Base-by-base conservation (phyloP, 345 rosid genomes). In the Rhodamnia rubescens region DNA sequence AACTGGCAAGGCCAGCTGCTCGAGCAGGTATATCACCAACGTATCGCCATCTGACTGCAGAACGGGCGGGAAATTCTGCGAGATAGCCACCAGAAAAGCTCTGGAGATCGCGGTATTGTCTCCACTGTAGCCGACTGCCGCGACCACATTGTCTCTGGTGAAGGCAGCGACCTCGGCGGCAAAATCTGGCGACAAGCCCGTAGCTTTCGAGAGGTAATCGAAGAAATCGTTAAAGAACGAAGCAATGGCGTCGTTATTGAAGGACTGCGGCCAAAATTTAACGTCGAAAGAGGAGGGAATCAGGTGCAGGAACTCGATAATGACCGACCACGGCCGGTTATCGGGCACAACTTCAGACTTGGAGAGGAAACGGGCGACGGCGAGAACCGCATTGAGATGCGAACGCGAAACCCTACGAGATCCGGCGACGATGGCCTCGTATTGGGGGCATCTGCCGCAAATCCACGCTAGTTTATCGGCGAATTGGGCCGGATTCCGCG, bases 221-320 rank as follows among this genome's bases (percentile, higher is more conserved):
- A 98, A 82, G 89, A 96, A 98, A 86, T 96, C 98, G 40, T 83
- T 87, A 82, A 87, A 95, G 74, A 96, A 98, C 1, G 92, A 86
- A n/a, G 95, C 89, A 57, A 94, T 92, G 82, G 92, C 86, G 74
- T 91, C 96, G 85, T 36, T 58, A 53, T 86, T 86, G 87, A 89
- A 92, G 32, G 99, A 94, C 82, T 94, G 98, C 58, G 99, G 99
- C 99, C 99, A 98, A 83, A 94, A 98, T 0, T 94, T 92, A 58
- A 88, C 92, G n/a, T 84, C 85, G 82, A 98, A 98, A 18, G 99
- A 95, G 29, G 91, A 87, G 56, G 99, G 98, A 53, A 95, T 87
- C 12, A 95, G 90, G 81, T 92, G 93, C 82, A 95, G 87, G 87
- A 95, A 98, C 69, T 94, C 99, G 64, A 93, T 87, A 14, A 92